Evolutionary conservation across 164 flowering plant species (phyloP).

Genomic region (Euptelea pleiosperma): DNA sequence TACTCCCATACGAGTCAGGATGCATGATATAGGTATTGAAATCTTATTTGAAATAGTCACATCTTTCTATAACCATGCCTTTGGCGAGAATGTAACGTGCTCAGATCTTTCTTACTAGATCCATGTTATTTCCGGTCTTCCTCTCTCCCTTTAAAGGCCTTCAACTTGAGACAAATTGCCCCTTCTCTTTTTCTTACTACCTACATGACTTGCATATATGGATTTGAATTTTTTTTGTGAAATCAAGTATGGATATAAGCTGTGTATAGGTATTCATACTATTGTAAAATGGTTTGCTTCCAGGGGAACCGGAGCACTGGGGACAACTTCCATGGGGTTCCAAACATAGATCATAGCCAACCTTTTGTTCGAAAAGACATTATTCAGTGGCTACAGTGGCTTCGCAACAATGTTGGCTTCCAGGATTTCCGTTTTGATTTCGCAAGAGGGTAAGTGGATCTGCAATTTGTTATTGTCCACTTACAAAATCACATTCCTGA

Average conservation of each 20-base stretch:
- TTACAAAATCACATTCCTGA: background rate
- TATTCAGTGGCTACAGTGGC: constrained; percentile 73
- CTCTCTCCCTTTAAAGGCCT: no score
- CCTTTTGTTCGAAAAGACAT: constrained; percentile 76
- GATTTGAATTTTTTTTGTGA: background rate
- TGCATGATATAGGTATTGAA: no score
- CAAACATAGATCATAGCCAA: constrained; percentile 86
- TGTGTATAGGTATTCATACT: background rate
- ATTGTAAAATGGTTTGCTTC: constrained; percentile 2
- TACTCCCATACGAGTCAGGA: no score
- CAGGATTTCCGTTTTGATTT: constrained; percentile 98
- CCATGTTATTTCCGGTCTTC: no score
- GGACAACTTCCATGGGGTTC: constrained; percentile 84
- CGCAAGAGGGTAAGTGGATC: constrained; percentile 69
- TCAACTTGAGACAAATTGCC: no score
- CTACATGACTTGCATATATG: no score
- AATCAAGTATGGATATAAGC: background rate
- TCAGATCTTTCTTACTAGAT: no score
- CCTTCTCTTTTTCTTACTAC: no score
- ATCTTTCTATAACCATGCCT: no score
- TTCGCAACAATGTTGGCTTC: constrained; percentile 65
- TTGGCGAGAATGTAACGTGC: no score
- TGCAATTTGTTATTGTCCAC: background rate
- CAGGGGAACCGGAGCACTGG: constrained; percentile 91
- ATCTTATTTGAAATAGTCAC: no score